Percentiles rank a stretch among this genome's conserved stretches.
phyloP scores from a whole-genome alignment of 2,329 filamentous ascomycete species.

The Plenodomus tracheiphilus region DNA sequence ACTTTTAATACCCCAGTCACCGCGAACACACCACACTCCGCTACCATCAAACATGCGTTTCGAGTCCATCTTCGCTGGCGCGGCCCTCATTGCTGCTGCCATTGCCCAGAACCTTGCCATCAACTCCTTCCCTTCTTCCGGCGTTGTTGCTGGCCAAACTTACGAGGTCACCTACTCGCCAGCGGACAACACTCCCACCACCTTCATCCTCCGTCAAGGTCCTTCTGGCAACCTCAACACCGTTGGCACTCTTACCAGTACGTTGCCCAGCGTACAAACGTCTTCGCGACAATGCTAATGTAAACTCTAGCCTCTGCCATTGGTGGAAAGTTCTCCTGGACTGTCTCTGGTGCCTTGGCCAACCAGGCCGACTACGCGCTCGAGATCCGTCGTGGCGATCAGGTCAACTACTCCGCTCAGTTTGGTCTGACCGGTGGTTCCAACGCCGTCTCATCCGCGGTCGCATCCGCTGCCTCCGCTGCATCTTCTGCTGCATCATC shows the following conservation, averaged over 20 bases:
- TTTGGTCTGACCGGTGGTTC: slow-evolving; percentile 47
- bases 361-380: slow-evolving; percentile 60
- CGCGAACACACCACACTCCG: slow-evolving; percentile 4
- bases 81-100: slow-evolving; percentile 38
- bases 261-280: slow-evolving; percentile 14
- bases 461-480: slow-evolving; percentile 23
- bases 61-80: slow-evolving; percentile 51
- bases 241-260: slow-evolving; percentile 55
- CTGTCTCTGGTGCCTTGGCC: slow-evolving; percentile 48
- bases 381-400: slow-evolving; percentile 57
- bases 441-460: slow-evolving; percentile 22
- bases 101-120: slow-evolving; percentile 51
- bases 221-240: slow-evolving; percentile 54
- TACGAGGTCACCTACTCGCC: slow-evolving; percentile 55
- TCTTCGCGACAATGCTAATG: not conserved
- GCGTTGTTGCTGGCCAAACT: slow-evolving; percentile 54
- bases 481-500: slow-evolving; percentile 27
- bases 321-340: slow-evolving; percentile 57
- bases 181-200: slow-evolving; percentile 51
- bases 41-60: slow-evolving; percentile 55
- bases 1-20: slow-evolving; percentile 21
- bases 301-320: slow-evolving; percentile 43
- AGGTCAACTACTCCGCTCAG: slow-evolving; percentile 60
- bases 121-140: slow-evolving; percentile 54
- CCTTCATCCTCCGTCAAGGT: slow-evolving; percentile 61